Base-by-base conservation (phyloP, 176 grass and related monocot genomes). In the Rhynchospora tenuis region DNA sequence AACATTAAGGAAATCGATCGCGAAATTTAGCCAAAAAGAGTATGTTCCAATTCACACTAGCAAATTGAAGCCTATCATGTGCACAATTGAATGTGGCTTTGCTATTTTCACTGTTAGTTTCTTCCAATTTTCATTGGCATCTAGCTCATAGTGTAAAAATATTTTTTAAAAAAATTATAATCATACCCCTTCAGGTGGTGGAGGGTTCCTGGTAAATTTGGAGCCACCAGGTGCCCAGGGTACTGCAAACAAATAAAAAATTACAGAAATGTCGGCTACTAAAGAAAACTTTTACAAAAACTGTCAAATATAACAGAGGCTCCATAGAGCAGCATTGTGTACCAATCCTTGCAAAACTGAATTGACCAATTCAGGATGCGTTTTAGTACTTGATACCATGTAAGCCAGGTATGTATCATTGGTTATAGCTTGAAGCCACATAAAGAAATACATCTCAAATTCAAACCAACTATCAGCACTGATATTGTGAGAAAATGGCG, bases 151-250 rank as follows among this genome's bases (percentile, higher is more conserved):
- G 14, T 77, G 15, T 76, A 31, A 5, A 29, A 33, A 77, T 77
- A 77, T 28, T 38, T 38, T 38, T 33, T 33, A 6, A 27, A 71
- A 78, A 80, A 19, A 56, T 24, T 64, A 20, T 78, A 59, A 81
- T 70, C 89, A 95, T 92, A 95, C 96, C 91, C 96, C 96, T 86
- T 95, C 38, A 84, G 89, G 89, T 79, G 96, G 96, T 88, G 96
- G 91, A 80, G 93, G 93, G 75, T 99, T 99, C 80, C 96, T 91
- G 16, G 88, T 90, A 86, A 99, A 99, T 88, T 95, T 95, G 72
- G 27, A 59, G 58, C 96, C 96, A 24, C 96, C 93, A 59, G 93
- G 96, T 85, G 96, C 96, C 96, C 93, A 99, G 46, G 93, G 96
- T 63, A 95, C 93, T 99, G 89, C 71, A 88, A 62, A 87, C 68